A percentile compares a stretch with the other conserved stretches of the same genome.
phyloP scores from a whole-genome alignment of 768 basidiomycete species.

The Gloeophyllum trabeum region DNA sequence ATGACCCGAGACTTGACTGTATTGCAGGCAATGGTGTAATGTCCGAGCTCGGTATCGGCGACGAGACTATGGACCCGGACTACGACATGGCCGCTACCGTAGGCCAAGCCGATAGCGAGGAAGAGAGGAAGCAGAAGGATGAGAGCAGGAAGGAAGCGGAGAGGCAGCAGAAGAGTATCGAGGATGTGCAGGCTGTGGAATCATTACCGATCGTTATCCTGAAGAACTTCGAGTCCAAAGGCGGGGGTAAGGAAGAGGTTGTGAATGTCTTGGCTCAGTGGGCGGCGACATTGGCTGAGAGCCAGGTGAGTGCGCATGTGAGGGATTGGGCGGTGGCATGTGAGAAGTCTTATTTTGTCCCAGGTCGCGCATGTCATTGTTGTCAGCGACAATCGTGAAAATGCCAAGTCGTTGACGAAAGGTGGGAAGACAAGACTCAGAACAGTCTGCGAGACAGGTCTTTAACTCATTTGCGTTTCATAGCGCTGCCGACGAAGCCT shows the following conservation, averaged over 20 bases:
- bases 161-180: slow-evolving; percentile 19
- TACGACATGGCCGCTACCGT: slow-evolving; percentile 12
- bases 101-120: slow-evolving; percentile 8
- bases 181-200: slow-evolving; percentile 40
- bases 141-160: neutral
- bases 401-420: slow-evolving; percentile 74
- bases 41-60: slow-evolving; percentile 74
- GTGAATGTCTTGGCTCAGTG: slow-evolving; percentile 71
- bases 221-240: slow-evolving; percentile 59
- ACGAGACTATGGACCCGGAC: slow-evolving; percentile 39
- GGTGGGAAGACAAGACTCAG: slow-evolving; percentile 28
- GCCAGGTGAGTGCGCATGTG: slow-evolving; percentile 36
- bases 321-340: neutral
- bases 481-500: slow-evolving; percentile 80
- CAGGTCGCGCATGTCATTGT: slow-evolving; percentile 90
- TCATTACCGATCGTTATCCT: slow-evolving; percentile 82
- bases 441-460: neutral
- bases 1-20: slow-evolving; percentile 80
- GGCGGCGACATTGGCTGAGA: slow-evolving; percentile 76
- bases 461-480: neutral
- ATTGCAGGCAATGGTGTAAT: slow-evolving; percentile 83
- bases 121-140: slow-evolving; percentile 11
- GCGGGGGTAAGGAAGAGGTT: slow-evolving; percentile 55
- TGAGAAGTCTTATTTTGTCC: neutral
- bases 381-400: slow-evolving; percentile 82